phyloP scores from a whole-genome alignment of 495 filamentous ascomycete genomes.

The Penicillium goetzii region DNA sequence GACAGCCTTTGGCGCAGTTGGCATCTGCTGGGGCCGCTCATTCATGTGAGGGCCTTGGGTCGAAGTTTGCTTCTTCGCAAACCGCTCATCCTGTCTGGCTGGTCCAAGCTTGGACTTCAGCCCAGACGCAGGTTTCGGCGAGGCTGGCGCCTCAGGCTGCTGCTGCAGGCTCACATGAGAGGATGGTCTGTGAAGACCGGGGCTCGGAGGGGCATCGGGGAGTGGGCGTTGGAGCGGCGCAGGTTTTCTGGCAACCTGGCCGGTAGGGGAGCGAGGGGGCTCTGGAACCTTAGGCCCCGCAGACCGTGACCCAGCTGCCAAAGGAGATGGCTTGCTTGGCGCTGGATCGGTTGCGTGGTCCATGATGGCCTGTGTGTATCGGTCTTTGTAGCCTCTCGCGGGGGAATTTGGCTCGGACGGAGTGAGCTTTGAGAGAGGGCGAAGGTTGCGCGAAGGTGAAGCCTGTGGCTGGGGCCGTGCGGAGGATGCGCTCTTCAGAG shows the following conservation, averaged over 20 bases:
- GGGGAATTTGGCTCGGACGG: slow-evolving; percentile 13
- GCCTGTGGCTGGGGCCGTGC: neutral
- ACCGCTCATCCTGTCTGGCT: slow-evolving; percentile 21
- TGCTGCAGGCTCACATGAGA: slow-evolving; percentile 12
- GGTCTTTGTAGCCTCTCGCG: slow-evolving; percentile 13
- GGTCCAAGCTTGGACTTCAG: slow-evolving; percentile 34
- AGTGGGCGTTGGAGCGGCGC: slow-evolving; percentile 19
- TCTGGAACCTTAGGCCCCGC: slow-evolving; percentile 36
- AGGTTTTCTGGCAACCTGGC: slow-evolving; percentile 24
- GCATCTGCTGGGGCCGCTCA: slow-evolving; percentile 13
- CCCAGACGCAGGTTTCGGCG: slow-evolving; percentile 18
- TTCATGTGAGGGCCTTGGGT: slow-evolving; percentile 10
- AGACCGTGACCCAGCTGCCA: neutral
- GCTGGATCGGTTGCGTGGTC: slow-evolving; percentile 11
- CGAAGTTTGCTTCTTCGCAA: slow-evolving; percentile 9
- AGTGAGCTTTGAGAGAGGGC: slow-evolving; percentile 3
- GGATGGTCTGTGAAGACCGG: slow-evolving; percentile 4
- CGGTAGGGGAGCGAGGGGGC: slow-evolving; percentile 51
- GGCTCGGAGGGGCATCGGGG: slow-evolving; percentile 13
- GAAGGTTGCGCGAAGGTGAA: slow-evolving; percentile 9
- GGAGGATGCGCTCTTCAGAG: neutral
- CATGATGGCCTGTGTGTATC: slow-evolving; percentile 20
- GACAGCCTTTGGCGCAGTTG: slow-evolving; percentile 6
- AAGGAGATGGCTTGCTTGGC: slow-evolving; percentile 9
- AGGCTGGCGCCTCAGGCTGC: slow-evolving; percentile 16